A percentile compares a stretch with the other conserved stretches of the same genome.
phyloP scores from a whole-genome alignment of 257 asterid species.

The Scutellaria galericulata region DNA sequence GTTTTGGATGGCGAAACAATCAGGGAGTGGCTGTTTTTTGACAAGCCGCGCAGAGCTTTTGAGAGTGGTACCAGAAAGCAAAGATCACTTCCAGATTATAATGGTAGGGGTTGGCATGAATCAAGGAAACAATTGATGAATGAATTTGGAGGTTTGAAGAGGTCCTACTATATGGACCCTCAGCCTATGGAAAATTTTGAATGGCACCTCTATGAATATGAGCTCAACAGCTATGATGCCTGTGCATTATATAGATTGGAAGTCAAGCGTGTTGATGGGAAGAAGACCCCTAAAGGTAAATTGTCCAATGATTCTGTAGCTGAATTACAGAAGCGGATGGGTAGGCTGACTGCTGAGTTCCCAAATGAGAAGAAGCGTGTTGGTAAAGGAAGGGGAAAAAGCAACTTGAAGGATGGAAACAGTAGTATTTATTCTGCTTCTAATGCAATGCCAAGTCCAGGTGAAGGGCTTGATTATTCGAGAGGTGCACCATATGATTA shows the following conservation, averaged over 20 bases:
- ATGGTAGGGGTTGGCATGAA: constrained; percentile 99
- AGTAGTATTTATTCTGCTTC: constrained; percentile 38
- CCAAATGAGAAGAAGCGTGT: constrained; percentile 57
- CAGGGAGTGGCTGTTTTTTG: constrained; percentile 98
- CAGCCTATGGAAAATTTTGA: constrained; percentile 85
- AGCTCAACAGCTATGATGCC: constrained; percentile 64
- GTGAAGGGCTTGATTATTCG: constrained; percentile 54
- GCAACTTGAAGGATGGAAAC: constrained; percentile 44
- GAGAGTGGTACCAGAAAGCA: constrained; percentile 98
- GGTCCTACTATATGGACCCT: constrained; percentile 99
- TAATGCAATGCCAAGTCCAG: constrained; percentile 36
- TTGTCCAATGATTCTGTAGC: constrained; percentile 67
- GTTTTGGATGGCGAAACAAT: constrained; percentile 84
- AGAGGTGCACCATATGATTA: constrained; percentile 51
- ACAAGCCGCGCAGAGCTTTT: constrained; percentile 96
- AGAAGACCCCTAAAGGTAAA: constrained; percentile 86
- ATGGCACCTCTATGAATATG: constrained; percentile 95
- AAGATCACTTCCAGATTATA: constrained; percentile 91
- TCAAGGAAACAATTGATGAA: constrained; percentile 90
- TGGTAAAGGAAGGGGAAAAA: constrained; percentile 56
- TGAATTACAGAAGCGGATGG: constrained; percentile 94
- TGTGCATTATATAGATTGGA: constrained; percentile 93
- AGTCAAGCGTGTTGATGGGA: constrained; percentile 69
- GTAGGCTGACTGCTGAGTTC: constrained; percentile 75
- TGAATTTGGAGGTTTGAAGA: constrained; percentile 86